Percentiles rank a stretch among this genome's conserved stretches.
Conservation (phyloP, 306 rosid species). For the Calophaca sinica region DNA sequence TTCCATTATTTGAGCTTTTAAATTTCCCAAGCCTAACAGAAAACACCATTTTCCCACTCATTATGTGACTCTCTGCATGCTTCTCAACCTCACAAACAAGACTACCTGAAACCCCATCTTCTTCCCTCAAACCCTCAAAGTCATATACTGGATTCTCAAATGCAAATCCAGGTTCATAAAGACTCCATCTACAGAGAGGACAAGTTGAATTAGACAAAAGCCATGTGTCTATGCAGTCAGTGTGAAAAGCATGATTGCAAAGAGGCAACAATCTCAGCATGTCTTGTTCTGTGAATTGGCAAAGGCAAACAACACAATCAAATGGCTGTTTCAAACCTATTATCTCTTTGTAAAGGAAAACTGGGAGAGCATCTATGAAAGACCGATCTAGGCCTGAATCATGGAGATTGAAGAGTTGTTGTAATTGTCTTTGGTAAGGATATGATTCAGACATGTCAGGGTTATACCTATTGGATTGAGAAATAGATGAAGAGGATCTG, state of each 20-base stretch:
- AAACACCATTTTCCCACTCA: conserved; percentile 71
- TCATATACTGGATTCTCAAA: conserved; percentile 66
- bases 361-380: conserved; percentile 88
- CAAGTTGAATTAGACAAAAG: conserved; percentile 87
- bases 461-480: conserved; percentile 65
- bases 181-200: conserved; percentile 91
- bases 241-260: conserved; percentile 92
- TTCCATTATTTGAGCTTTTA: conserved; percentile 61
- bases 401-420: conserved; percentile 91
- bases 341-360: conserved; percentile 78
- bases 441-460: conserved; percentile 71
- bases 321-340: conserved; percentile 79
- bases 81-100: conserved; percentile 52
- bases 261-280: conserved; percentile 82
- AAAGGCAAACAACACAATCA: conserved; percentile 92
- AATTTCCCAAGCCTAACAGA: conserved; percentile 89
- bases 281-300: conserved; percentile 83
- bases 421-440: conserved; percentile 80
- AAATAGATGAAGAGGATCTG: conserved; percentile 61
- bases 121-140: conserved; percentile 65
- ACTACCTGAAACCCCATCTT: conserved; percentile 55
- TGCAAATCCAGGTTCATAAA: conserved; percentile 63
- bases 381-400: conserved; percentile 95
- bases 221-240: conserved; percentile 92
- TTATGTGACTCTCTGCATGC: conserved; percentile 64